phyloP scores from a whole-genome alignment of 1,284 basidiomycete genomes.

The Papiliotrema flavescens region DNA sequence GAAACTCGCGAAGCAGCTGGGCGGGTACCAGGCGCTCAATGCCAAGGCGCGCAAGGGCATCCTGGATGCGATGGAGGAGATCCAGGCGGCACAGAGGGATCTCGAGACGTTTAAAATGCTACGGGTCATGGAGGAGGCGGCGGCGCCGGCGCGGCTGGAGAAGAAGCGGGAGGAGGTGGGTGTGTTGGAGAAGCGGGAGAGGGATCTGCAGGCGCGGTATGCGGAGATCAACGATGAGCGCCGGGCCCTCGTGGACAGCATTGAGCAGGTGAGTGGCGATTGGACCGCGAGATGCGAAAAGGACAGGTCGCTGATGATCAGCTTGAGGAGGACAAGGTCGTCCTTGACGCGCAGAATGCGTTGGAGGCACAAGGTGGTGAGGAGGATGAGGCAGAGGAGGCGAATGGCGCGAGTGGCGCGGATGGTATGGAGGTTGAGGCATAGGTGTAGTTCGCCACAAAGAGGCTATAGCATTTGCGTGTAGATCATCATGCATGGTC shows the following conservation, averaged over 20 bases:
- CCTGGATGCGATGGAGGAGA: conserved; percentile 63
- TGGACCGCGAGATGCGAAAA: neutral
- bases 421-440: neutral
- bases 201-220: conserved; percentile 71
- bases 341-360: conserved; percentile 43
- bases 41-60: conserved; percentile 66
- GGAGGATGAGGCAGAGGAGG: conserved; percentile 23
- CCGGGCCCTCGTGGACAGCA: conserved; percentile 60
- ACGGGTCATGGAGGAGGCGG: conserved; percentile 65
- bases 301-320: conserved; percentile 3
- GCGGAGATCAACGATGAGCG: conserved; percentile 74
- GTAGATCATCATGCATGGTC: no score
- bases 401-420: conserved; percentile 20
- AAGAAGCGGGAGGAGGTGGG: conserved; percentile 79
- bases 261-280: conserved; percentile 50
- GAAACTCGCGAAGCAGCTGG: conserved; percentile 79
- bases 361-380: conserved; percentile 40
- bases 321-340: conserved; percentile 48
- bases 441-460: neutral
- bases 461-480: no score
- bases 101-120: conserved; percentile 73
- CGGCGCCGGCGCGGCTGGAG: conserved; percentile 69
- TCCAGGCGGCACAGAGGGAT: conserved; percentile 65
- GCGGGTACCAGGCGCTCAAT: conserved; percentile 82
- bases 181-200: conserved; percentile 68